Evolutionary conservation across 805 yeast species (phyloP), one percentile per base, ranked within the genome.

Genomic region (Torulaspora microellipsoides): DNA sequence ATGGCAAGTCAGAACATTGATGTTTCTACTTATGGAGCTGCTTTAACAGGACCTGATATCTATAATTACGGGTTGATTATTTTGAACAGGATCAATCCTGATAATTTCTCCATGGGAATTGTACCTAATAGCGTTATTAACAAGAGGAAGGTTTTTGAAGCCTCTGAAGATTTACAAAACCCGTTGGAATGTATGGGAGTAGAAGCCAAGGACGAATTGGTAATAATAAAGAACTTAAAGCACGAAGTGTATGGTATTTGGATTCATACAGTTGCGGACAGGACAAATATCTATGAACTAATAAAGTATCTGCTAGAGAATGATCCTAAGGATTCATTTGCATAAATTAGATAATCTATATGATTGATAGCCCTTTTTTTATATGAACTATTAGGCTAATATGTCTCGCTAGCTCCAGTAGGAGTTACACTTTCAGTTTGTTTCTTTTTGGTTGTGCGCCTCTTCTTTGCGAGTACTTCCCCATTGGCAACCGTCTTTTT

Each of bases 231-330:
- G 58, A 81, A 80, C 55, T 66, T 81, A 39, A 67, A 76, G 39
- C 88, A 84, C 15, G 85, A 82, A 35, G 81, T 84, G 10, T 85
- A 74, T 60, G 95, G 95, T 1, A 66, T 85, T 37, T 85, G 93
- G 93, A 72, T 85, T 15, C 85, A 82, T 57, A 79, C 83, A 43
- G 80, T 75, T 35, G 77, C 73, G 7, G 90, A 84, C 55, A 70
- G 91, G 60, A 73, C 73, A 35, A 76, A 77, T 52, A 66, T 85
- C 33, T 76, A 68, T 53, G 77, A 80, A 54, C 48, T 72, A 39
- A 55, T 72, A 15, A 64, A 64, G 41, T 60, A 61, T 44, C 47
- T 62, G 27, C 47, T 62, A 34, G 65, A 62, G 30, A 59, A 52
- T 46, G 64, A 61, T 40, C 65, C 66, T 27, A 60, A 62, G 45